Evolutionary conservation across 306 rosid species (phyloP), one percentile per base, ranked within the genome.

Genomic region (Alnus rubra): DNA sequence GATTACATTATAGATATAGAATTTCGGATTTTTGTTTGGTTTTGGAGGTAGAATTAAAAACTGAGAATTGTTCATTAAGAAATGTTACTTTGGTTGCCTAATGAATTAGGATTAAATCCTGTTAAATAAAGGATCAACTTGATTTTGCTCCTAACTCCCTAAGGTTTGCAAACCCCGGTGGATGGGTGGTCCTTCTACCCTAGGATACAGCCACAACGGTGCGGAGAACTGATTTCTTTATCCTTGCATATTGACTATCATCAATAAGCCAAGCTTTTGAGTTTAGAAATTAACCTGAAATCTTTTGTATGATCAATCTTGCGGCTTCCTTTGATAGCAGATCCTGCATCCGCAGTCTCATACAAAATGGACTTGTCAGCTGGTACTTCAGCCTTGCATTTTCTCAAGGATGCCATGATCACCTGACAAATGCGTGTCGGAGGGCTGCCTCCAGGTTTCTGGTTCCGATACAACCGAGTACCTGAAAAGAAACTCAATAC

Each of bases 361-460:
- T 90, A 82, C 72, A 92, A 69, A 72, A 82, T 82, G 62, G 92
- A 64, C 76, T 79, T 77, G 45, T 92, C 93, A 15, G 70, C 78
- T 44, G 96, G 97, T 14, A 83, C 91, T 63, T 77, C 47, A 63
- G 86, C 83, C 12, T 37, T 18, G 59, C 19, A 77, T 62, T 92
- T 92, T 60, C 86, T 88, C 42, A 90, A 16, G 7, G 93, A 82
- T 14, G 96, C 92, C 48, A 83, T 87, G 10, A 90, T 28, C 79
- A 92, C 97, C 82, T 88, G 97, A 82, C 55, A 76, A 15, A 92
- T 77, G n/a, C 96, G 90, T 0, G 88, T 88, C 58, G 89, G 78
- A 23, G 97, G 74, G 80, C 97, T 92, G 35, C 93, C 97, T 5
- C 97, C 96, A 0, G 96, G 92, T 79, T 82, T 90, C 83, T 92